phyloP scores from a whole-genome alignment of 179 eudicot species.

The Beta macrorhiza region DNA sequence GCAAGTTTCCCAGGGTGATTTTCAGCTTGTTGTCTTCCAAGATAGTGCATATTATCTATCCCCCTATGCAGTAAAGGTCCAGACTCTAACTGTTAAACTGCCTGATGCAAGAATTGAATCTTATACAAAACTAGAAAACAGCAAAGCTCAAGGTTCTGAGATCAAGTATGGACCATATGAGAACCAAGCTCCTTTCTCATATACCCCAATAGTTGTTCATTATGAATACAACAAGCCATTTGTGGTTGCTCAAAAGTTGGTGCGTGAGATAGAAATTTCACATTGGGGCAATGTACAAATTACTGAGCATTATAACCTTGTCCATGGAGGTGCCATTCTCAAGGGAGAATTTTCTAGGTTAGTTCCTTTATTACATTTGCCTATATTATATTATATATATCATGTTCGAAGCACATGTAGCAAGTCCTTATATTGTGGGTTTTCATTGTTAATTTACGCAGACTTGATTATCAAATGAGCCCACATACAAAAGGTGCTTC shows the following conservation, averaged over 20 bases:
- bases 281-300: conserved; percentile 98
- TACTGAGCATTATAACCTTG: conserved; percentile 82
- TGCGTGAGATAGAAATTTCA: conserved; percentile 92
- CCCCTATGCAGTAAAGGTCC: conserved; percentile 73
- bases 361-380: conserved; percentile 16
- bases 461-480: conserved; percentile 79
- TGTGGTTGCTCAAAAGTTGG: conserved; percentile 79
- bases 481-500: conserved; percentile 69
- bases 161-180: conserved; percentile 95
- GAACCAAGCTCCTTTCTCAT: conserved; percentile 65
- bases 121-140: conserved; percentile 73
- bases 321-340: conserved; percentile 84
- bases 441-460: conserved; percentile 31
- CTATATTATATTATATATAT: not conserved
- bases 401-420: not conserved
- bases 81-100: conserved; percentile 63
- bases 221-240: conserved; percentile 75
- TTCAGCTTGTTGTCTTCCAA: conserved; percentile 71
- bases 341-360: conserved; percentile 94
- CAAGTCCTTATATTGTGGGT: conserved; percentile 2
- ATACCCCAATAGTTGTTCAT: conserved; percentile 60
- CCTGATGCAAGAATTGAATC: conserved; percentile 82
- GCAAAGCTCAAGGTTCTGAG: conserved; percentile 73
- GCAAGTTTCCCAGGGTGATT: conserved; percentile 79
- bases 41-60: conserved; percentile 76